A percentile compares a stretch with the other conserved stretches of the same genome.
phyloP scores from a whole-genome alignment of 2,329 filamentous ascomycete genomes.

The Ceratocystis huliohia region DNA sequence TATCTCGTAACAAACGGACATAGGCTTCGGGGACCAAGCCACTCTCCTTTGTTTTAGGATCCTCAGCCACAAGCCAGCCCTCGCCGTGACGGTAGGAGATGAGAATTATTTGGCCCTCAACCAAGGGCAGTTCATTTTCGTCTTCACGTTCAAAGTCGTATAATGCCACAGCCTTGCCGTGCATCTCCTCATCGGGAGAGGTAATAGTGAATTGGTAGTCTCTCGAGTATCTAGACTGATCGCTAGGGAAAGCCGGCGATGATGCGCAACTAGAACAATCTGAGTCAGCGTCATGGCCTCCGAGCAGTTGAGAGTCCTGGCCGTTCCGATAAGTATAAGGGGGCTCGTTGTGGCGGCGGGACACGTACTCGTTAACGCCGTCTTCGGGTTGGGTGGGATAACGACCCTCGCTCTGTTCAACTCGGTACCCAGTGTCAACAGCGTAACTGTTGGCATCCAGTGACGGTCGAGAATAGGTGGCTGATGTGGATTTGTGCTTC shows the following conservation, averaged over 20 bases:
- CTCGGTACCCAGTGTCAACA: slow-evolving; percentile 53
- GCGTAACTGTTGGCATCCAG: slow-evolving; percentile 39
- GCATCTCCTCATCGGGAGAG: slow-evolving; percentile 92
- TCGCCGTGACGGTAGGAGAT: slow-evolving; percentile 93
- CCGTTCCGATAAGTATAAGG: slow-evolving; percentile 1
- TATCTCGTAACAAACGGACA: slow-evolving; percentile 80
- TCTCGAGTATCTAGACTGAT: slow-evolving; percentile 71
- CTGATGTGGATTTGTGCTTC: slow-evolving; percentile 64
- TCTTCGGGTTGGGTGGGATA: slow-evolving; percentile 59
- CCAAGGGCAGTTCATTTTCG: slow-evolving; percentile 84
- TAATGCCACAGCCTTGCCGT: slow-evolving; percentile 86
- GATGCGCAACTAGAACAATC: slow-evolving; percentile 47
- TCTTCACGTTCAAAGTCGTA: slow-evolving; percentile 95
- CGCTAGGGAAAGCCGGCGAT: slow-evolving; percentile 47
- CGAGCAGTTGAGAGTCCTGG: slow-evolving; percentile 11
- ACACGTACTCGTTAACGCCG: slow-evolving; percentile 30
- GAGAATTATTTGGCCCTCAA: slow-evolving; percentile 91
- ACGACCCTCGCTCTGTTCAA: slow-evolving; percentile 61
- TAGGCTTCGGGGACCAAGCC: slow-evolving; percentile 95
- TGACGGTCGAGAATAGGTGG: slow-evolving; percentile 35
- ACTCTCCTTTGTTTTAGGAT: slow-evolving; percentile 86
- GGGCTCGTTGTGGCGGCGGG: neutral
- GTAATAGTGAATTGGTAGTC: slow-evolving; percentile 94
- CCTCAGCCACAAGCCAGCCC: slow-evolving; percentile 93
- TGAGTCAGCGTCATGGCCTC: slow-evolving; percentile 32